Percentiles rank a stretch among this genome's conserved stretches.
These are phyloP conservation scores for Pythium grandisporangium DNA, from an alignment of 352 stramenopile species.

Conservation along the genomic window DNA sequence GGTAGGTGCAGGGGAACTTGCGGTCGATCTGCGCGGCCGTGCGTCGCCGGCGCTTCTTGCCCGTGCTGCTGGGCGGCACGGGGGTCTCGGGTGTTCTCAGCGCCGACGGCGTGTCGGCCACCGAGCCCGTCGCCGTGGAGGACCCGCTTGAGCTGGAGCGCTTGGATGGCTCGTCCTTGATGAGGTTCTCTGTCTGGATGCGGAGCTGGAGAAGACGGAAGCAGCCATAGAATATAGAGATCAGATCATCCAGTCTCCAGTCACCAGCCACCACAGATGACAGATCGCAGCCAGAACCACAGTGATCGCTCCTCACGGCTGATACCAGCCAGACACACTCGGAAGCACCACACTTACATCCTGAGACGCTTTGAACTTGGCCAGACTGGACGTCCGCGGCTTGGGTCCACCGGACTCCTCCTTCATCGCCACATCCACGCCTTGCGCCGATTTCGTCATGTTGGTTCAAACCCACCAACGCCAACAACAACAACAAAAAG, in stretches of 20 bases:
- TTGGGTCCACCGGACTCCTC: background rate
- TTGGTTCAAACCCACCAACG: too few species aligned
- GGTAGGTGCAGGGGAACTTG: slow-evolving; percentile 59
- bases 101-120: slow-evolving; percentile 1
- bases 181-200: slow-evolving; percentile 44
- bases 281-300: slow-evolving; percentile 1
- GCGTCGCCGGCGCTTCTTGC: slow-evolving; percentile 66
- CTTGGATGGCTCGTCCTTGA: slow-evolving; percentile 2
- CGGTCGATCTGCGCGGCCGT: slow-evolving; percentile 75
- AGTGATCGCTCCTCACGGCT: background rate
- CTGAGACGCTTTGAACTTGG: slow-evolving; percentile 50
- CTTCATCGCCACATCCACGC: background rate
- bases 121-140: background rate
- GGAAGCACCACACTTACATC: slow-evolving; percentile 24
- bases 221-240: too few species aligned
- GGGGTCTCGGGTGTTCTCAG: slow-evolving; percentile 17
- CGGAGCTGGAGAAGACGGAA: slow-evolving; percentile 34
- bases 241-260: too few species aligned
- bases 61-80: slow-evolving; percentile 24
- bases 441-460: background rate
- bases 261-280: background rate
- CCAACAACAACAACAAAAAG: too few species aligned
- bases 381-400: slow-evolving; percentile 12
- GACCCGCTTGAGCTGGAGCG: slow-evolving; percentile 13
- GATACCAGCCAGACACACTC: slow-evolving; percentile 1